These are phyloP conservation scores for Clavulina sp. DNA, from an alignment of 768 basidiomycete species.

Conservation along the genomic window DNA sequence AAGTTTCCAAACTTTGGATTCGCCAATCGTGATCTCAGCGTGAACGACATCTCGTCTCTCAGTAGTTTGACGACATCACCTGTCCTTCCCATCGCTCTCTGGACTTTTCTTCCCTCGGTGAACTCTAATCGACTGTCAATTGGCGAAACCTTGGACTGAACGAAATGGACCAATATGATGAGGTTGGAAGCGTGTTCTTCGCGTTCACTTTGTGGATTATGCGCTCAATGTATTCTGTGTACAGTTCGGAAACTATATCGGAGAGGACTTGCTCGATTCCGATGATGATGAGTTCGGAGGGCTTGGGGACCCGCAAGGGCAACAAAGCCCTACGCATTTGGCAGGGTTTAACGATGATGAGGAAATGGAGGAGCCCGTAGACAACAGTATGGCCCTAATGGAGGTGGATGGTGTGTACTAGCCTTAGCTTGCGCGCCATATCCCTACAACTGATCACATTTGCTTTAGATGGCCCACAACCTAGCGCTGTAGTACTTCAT, in stretches of 20 bases:
- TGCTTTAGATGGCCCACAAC: slow-evolving; percentile 41
- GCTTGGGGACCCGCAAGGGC: slow-evolving; percentile 19
- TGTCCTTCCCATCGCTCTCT: too few relatives aligned
- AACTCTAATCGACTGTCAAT: too few relatives aligned
- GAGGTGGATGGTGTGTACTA: slow-evolving; percentile 56
- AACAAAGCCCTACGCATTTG: slow-evolving; percentile 25
- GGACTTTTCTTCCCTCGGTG: too few relatives aligned
- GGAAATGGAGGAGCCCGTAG: slow-evolving; percentile 32
- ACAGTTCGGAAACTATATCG: slow-evolving; percentile 93
- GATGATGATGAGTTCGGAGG: slow-evolving; percentile 39
- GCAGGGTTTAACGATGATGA: slow-evolving; percentile 75
- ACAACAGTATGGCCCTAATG: slow-evolving; percentile 47
- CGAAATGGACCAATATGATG: slow-evolving; percentile 15
- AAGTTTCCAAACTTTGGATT: too few relatives aligned
- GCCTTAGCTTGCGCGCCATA: too few relatives aligned
- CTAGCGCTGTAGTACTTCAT: slow-evolving; percentile 76
- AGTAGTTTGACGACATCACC: too few relatives aligned
- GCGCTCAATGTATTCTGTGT: slow-evolving; percentile 6
- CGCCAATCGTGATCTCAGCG: too few relatives aligned
- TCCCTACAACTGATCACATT: slow-evolving; percentile 2
- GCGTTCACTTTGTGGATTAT: slow-evolving; percentile 2
- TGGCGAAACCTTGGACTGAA: too few relatives aligned
- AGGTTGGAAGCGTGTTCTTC: slow-evolving; percentile 9
- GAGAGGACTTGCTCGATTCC: slow-evolving; percentile 82
- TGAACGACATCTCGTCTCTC: too few relatives aligned